Percentiles rank a stretch among this genome's conserved stretches.
phyloP scores from a whole-genome alignment of 2,329 filamentous ascomycete species.

The Talaromyces verruculosus region DNA sequence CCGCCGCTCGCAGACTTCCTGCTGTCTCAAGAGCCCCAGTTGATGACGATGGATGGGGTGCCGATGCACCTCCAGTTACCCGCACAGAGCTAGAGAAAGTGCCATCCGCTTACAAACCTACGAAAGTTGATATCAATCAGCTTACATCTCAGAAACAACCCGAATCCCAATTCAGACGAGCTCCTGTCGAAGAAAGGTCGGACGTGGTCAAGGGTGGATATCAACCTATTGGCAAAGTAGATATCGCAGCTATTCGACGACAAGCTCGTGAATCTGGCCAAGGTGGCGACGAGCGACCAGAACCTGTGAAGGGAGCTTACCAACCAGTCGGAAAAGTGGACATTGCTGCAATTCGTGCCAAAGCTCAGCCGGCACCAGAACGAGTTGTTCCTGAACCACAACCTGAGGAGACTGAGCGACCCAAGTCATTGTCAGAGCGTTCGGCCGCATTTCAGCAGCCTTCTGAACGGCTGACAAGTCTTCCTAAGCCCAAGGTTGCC shows the following conservation, averaged over 20 bases:
- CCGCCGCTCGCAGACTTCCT: conserved; percentile 58
- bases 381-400: conserved; percentile 46
- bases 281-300: conserved; percentile 71
- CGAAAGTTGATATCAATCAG: conserved; percentile 89
- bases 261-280: conserved; percentile 63
- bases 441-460: conserved; percentile 65
- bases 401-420: conserved; percentile 50
- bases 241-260: conserved; percentile 85
- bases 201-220: conserved; percentile 84
- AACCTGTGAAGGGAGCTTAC: conserved; percentile 86
- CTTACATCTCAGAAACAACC: conserved; percentile 72
- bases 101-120: conserved; percentile 86
- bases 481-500: conserved; percentile 93
- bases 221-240: conserved; percentile 94
- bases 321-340: conserved; percentile 96
- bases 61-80: conserved; percentile 87
- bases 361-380: conserved; percentile 70
- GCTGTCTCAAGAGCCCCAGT: conserved; percentile 53
- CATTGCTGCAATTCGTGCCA: conserved; percentile 87
- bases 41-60: conserved; percentile 90
- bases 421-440: conserved; percentile 71
- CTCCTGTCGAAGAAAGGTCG: conserved; percentile 36
- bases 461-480: conserved; percentile 76
- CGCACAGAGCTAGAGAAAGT: conserved; percentile 89
- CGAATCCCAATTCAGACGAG: conserved; percentile 36